A percentile compares a stretch with the other conserved stretches of the same genome.
These are phyloP conservation scores for Apiotrichum porosum DNA, from an alignment of 1,284 basidiomycete species.

Conservation along the genomic window DNA sequence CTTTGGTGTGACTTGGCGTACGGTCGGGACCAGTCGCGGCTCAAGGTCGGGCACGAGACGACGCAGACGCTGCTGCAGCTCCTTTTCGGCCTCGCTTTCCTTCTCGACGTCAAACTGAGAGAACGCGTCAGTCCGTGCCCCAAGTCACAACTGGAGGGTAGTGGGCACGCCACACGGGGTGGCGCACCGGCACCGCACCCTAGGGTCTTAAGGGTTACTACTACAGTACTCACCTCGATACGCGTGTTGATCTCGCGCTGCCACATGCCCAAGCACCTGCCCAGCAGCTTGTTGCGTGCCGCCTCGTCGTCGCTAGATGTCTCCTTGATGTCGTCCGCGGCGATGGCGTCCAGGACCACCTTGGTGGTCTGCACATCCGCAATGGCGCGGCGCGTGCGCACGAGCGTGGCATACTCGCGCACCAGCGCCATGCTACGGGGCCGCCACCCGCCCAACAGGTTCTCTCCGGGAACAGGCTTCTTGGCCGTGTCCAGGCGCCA, in stretches of 20 bases:
- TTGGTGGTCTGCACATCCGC: conserved; percentile 87
- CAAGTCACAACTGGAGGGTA: too few species aligned
- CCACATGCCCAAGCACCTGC: conserved; percentile 70
- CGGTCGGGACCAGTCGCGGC: conserved; percentile 39
- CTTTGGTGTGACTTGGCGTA: conserved; percentile 11
- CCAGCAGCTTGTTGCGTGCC: conserved; percentile 58
- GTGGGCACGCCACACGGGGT: too few species aligned
- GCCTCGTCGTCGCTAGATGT: conserved; percentile 62
- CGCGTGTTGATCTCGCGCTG: conserved; percentile 70
- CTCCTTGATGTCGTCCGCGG: too few species aligned
- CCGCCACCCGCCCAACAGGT: conserved; percentile 72
- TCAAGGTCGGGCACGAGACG: conserved; percentile 51
- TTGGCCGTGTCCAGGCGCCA: conserved; percentile 92
- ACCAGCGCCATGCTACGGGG: conserved; percentile 81
- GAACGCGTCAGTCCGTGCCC: neutral
- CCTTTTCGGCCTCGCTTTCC: conserved; percentile 51
- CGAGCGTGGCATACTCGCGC: conserved; percentile 70
- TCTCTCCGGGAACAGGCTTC: conserved; percentile 89
- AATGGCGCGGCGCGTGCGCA: conserved; percentile 64
- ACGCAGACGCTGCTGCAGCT: conserved; percentile 49
- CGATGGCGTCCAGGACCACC: conserved; percentile 63
- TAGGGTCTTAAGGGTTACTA: too few species aligned
- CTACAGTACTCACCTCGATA: conserved; percentile 58
- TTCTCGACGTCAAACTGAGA: conserved; percentile 49
- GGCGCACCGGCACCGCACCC: neutral